Base-by-base conservation (phyloP, 1,139 yeast genomes). In the Yamadazyma siamensis region DNA sequence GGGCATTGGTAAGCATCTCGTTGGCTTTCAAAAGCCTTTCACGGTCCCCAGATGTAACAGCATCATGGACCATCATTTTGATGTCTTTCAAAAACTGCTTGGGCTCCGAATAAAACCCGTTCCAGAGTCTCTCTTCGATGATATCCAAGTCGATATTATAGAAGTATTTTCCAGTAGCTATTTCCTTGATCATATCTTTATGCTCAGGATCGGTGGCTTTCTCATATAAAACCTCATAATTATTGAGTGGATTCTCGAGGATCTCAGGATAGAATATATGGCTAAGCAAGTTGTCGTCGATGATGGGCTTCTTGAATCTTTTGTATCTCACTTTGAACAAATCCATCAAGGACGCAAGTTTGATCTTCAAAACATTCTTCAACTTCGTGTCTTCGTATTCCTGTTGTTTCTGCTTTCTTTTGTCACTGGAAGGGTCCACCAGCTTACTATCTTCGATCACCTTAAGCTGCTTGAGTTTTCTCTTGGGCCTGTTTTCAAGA, bases 1-100 rank as follows among this genome's bases (percentile, higher is more conserved):
- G 95, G 0, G 96, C 96, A 60, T 91, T 89, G 7, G 97, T 94
- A 50, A 77, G 73, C 97, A 94, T 88, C 56, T 94, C 98, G 38
- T 91, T 85, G 0, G 97, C 96, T 53, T 85, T 88, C 35, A 89
- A 71, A 10, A 81, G 65, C 31, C 95, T 65, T 39, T 91, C 98
- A 28, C 97, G 71, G 43, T 89, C 97, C 1, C 86, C 88, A 6
- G 73, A 60, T 0, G 80, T 77, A 18, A 73, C 67, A 0, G 95
- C 75, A 59, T 94, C 99, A 27, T 71, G 70, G 27, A 86, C 81
- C 27, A 94, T 89, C 76, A 84, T 71, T 50, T 80, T 86, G 29
- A 94, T 73, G 51, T 94, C 98, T 44, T 73, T 77, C 45, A 89
- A 59, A 51, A 85, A 89, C 52, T 91, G 97, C 44, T 77, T 81